phyloP scores from a whole-genome alignment of 495 filamentous ascomycete species.

The Daldinia caldariorum region DNA sequence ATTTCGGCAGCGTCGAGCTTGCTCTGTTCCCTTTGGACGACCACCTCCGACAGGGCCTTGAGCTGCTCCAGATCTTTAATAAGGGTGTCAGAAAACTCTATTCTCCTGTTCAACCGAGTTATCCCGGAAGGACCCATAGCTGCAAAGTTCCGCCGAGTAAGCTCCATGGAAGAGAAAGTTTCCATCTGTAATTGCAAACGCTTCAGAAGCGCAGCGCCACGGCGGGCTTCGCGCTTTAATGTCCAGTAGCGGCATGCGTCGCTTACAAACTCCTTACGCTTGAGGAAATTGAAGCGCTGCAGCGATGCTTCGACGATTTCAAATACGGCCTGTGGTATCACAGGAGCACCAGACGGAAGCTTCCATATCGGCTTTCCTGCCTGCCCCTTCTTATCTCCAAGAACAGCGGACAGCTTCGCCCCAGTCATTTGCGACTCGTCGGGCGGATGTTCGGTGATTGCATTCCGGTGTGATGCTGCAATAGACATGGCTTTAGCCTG shows the following conservation, averaged over 20 bases:
- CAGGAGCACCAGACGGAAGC: slow-evolving; percentile 91
- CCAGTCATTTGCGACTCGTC: slow-evolving; percentile 66
- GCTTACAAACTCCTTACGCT: slow-evolving; percentile 88
- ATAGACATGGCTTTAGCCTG: slow-evolving; percentile 85
- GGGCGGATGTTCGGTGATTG: slow-evolving; percentile 65
- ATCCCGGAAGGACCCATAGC: slow-evolving; percentile 88
- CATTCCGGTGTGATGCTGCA: slow-evolving; percentile 70
- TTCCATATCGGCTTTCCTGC: slow-evolving; percentile 84
- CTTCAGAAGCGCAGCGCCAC: slow-evolving; percentile 91
- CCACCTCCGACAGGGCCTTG: slow-evolving; percentile 69
- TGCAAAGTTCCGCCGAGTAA: slow-evolving; percentile 90
- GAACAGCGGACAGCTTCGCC: slow-evolving; percentile 64
- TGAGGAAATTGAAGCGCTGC: slow-evolving; percentile 79
- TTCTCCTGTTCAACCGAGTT: slow-evolving; percentile 78
- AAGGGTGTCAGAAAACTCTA: slow-evolving; percentile 84
- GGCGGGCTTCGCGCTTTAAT: slow-evolving; percentile 88
- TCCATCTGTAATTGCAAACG: slow-evolving; percentile 93
- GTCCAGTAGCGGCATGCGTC: slow-evolving; percentile 98
- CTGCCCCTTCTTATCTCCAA: slow-evolving; percentile 74
- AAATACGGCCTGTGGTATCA: slow-evolving; percentile 87
- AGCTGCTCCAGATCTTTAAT: slow-evolving; percentile 79
- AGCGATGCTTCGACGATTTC: slow-evolving; percentile 83
- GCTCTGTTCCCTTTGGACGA: slow-evolving; percentile 75
- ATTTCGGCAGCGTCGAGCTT: slow-evolving; percentile 81
- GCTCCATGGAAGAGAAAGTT: slow-evolving; percentile 94